Base-by-base conservation (phyloP, 2,329 filamentous ascomycete species). In the Rhinocladiella similis region DNA sequence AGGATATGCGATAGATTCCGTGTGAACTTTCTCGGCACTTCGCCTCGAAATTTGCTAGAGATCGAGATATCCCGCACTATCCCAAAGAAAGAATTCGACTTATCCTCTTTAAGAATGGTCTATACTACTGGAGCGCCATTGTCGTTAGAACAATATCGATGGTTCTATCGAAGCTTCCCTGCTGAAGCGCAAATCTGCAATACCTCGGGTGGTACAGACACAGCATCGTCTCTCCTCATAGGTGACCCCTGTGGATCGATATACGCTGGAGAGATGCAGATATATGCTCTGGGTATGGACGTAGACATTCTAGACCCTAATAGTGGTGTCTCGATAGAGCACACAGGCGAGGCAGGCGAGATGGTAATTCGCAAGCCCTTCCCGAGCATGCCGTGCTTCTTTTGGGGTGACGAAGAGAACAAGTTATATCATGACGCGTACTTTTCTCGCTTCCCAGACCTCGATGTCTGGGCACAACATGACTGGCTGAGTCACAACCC, bases 141-240 rank as follows among this genome's bases (percentile, higher is more conserved):
- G 9, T 72, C 74, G 1, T 63, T 68, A 4, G 70, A 74, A 25
- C 73, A 77, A 50, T 78, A 75, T 52, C 65, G 70, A 38, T 80
- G 75, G 72, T 77, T 78, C 67, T 78, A 78, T 62, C 55, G 52
- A 18, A 69, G 66, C 35, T 78, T 75, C 60, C 73, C 69, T 6
- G 38, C 14, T 3, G 57, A 60, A 3, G 65, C 73, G 27, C 76
- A 73, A 61, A 67, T 79, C 4, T 74, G 72, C 22, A 72, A 66
- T 47, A 67, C 76, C 4, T 76, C 76, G 3, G 78, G 78, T 16
- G 78, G 77, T 9, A 80, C 78, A 0, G 78, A 80, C 50, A 72
- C 76, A 9, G 74, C 72, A 1, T 76, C 75, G 2, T 75, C 72
- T 1, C 74, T 73, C 58, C 67, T 75, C 57, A 74, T 74, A 16